Evolutionary conservation across 73 alveolate species (phyloP), one percentile per base, ranked within the genome.

Genomic region (Stentor coeruleus): DNA sequence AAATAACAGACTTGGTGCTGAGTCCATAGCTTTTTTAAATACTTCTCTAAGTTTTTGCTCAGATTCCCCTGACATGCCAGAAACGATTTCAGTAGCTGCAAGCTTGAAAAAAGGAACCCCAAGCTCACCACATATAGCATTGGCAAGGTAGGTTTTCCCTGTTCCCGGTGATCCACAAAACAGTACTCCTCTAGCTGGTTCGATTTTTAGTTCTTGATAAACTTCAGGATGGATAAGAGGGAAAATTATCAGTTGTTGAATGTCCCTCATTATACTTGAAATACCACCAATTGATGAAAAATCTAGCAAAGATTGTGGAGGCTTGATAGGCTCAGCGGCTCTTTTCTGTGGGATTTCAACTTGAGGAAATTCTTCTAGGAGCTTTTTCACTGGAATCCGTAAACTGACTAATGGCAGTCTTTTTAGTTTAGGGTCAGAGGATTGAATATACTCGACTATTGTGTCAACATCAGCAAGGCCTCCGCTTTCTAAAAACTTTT

Each of bases 131-230:
- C 96, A 39, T 26, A 97, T 89, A 40, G 99, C 96, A 82, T 90
- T 92, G 2, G 99, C 99, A 58, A 97, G 85, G 59, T 93, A 85
- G 59, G 99, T 94, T 82, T 97, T 97, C 14, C 99, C 99, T 74
- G 97, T 87, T 35, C 99, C 99, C 0, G 99, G 99, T 0, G 99
- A 98, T 35, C 99, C 99, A 66, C 95, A 91, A 38, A 97, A 86
- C 39, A 97, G 89, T 30, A 97, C 91, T 11, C 99, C 98, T 81
- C 96, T 95, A 14, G 98, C 97, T n/a, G 99, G 99, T 37, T 92
- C 84, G 15, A 95, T 93, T 72, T 97, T 96, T 79, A 97, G 84
- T 80, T 94, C 89, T 59, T 85, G 85, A 83, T 91, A 97, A 35
- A 96, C 96, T 40, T 87, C 91, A 31, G 95, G 94, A 75, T 95